Base-by-base conservation (phyloP, 257 asterid species). In the Jacaranda copaia region DNA sequence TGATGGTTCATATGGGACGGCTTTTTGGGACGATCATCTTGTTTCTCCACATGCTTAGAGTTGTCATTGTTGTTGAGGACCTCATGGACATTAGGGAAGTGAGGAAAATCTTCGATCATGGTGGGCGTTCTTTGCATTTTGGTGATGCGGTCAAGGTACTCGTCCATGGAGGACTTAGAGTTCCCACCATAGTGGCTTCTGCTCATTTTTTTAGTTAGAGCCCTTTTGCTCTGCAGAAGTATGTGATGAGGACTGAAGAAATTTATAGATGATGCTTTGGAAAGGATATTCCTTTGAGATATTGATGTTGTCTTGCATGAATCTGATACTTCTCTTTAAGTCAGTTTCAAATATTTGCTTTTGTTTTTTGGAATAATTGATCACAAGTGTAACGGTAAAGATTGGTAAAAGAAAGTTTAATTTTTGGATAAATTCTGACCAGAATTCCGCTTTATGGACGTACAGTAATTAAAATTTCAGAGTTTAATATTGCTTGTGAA, bases 51-150 rank as follows among this genome's bases (percentile, higher is more conserved):
- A 1, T 82, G 32, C 8, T 72, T 5, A 6, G 15, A 16, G 68
- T 42, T n/a, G 52, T 25, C 58, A 18, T 71, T 63, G 14, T 85
- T 69, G 66, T 77, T 59, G 77, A 88, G 78, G 66, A 73, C 70
- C 39, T 77, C 56, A 73, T 70, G 77, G 51, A 76, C 80, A 48
- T 69, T 80, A 6, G 89, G 91, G 77, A 62, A 81, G 62, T 25
- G 56, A 3, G 86, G 87, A 60, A 20, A 74, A 15, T 82, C 81
- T 11, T 76, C 62, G 58, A 80, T 62, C 65, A 72, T 42, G 62
- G 70, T 84, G 3, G 91, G 91, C 76, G 49, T 70, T 71, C 84
- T 75, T 56, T 84, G 82, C 79, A 84, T 76, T 57, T 76, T 53
- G 32, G 79, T 67, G 64, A 89, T 19, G 67, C 84, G 87, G 15